Evolutionary conservation across 2,329 filamentous ascomycete species (phyloP), one percentile per base, ranked within the genome.

Genomic region (Fonsecaea multimorphosa): DNA sequence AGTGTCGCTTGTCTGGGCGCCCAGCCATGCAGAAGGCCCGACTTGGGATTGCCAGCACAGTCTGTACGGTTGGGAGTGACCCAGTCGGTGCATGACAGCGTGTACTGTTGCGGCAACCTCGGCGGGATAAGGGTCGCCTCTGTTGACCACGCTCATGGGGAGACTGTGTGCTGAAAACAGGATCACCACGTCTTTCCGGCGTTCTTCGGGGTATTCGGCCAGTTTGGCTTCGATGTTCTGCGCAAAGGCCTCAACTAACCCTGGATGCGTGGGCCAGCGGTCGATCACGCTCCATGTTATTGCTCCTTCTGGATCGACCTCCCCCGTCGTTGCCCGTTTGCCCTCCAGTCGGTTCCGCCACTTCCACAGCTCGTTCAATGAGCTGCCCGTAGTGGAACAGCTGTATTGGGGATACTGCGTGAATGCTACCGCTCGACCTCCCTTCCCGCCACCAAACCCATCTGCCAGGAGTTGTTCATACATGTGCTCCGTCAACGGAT

Each of bases 371-470:
- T 99, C 95, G 74, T 99, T 99, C 64, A 99, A 81, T 68, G 92
- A 97, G 78, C 92, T 97, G 24, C 95, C 95, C 0, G 95, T 99
- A 1, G 95, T 99, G 22, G 93, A 97, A 81, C 96, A 99, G 22
- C 92, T 97, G 79, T 99, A 99, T 77, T 99, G 95, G 1, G 95
- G 95, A 74, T 99, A 99, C 79, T 99, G 95, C 31, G 94, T 97
- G 76, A 99, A 99, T 1, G 95, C 95, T 3, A 99, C 93, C 1
- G 96, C 95, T 65, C 95, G 87, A 2, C 94, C 94, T n/a, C 93
- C 93, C 67, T 88, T 92, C 3, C 94, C 93, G 60, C 89, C 87
- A 11, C 93, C 94, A 75, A 98, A 97, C 0, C 95, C 95, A 76
- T 99, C 95, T 7, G 87, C 88, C 27, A 99, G 81, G 69, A 99